Evolutionary conservation across 257 asterid genomes (phyloP), one percentile per base, ranked within the genome.

Genomic region (Penstemon newberryi): DNA sequence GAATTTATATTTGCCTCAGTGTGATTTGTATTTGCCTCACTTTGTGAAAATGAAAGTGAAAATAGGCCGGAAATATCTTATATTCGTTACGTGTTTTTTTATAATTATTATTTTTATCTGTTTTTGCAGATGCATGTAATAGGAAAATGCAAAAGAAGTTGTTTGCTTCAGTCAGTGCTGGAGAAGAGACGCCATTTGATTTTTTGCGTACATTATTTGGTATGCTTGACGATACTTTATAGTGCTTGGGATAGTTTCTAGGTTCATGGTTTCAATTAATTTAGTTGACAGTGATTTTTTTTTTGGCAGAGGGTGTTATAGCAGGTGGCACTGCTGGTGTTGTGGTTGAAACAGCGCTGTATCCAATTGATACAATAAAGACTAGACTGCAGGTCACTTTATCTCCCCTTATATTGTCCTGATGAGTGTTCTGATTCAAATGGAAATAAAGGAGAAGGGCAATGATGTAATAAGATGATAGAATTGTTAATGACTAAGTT

Each of bases 271-370:
- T 55, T 13, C 43, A 49, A 53, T 58, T 70, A 60, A 65, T 25
- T 40, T 50, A 7, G 9, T 33, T 7, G 33, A 11, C 0, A 38
- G 44, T 38, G 37, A 60, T 40, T 40, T 3, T 6, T 10, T n/a
- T 37, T 10, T 9, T 8, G 82, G 83, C 95, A 92, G 98, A 92
- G 86, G 98, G 98, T 75, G 79, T 84, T 54, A 82, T 90, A 86
- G 96, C 98, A 50, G 98, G 98, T 70, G 98, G 93, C 49, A 78
- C 90, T 10, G 96, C 98, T 66, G 98, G 98, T 38, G 97, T 88
- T 75, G 92, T 92, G 41, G 98, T 92, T 70, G 98, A 92, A 80
- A 85, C 97, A 56, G 92, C 86, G 82, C 78, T 92, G 67, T 92
- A 92, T 72, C 98, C 98, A 43, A 92, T 92, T 50, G 98, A 92